A percentile compares a stretch with the other conserved stretches of the same genome.
These are phyloP conservation scores for Papiliotrema terrestris DNA, from an alignment of 1,284 basidiomycete species.

Conservation along the genomic window DNA sequence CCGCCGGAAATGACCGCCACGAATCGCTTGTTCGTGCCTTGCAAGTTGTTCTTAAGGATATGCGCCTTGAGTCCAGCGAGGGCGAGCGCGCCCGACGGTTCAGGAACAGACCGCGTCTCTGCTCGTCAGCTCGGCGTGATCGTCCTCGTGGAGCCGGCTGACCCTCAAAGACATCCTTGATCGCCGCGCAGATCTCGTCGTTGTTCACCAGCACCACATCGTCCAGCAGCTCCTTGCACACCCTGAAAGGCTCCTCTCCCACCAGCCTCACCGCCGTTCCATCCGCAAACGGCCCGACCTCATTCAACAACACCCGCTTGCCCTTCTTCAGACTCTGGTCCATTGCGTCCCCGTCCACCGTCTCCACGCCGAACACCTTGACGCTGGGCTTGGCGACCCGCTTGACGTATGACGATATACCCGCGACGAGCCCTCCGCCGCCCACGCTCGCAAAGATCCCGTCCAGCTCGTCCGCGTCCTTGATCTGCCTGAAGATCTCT, in stretches of 20 bases:
- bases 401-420: constrained; percentile 90
- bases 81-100: constrained; percentile 93
- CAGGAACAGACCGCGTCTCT: constrained; percentile 93
- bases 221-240: constrained; percentile 84
- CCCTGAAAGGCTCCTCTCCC: constrained; percentile 89
- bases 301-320: constrained; percentile 73
- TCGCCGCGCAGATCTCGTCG: constrained; percentile 97
- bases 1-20: constrained; percentile 92
- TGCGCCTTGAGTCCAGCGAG: constrained; percentile 90
- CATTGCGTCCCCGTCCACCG: constrained; percentile 93
- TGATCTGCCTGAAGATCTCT: constrained; percentile 85
- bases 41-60: constrained; percentile 73
- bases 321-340: constrained; percentile 71
- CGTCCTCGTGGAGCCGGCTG: neutral
- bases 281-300: constrained; percentile 95
- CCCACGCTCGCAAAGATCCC: constrained; percentile 87
- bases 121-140: constrained; percentile 1
- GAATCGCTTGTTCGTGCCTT: constrained; percentile 79
- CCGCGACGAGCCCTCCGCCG: constrained; percentile 86
- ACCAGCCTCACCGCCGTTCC: constrained; percentile 99
- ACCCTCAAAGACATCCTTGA: constrained; percentile 98
- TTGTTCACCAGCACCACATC: constrained; percentile 82
- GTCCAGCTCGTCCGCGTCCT: constrained; percentile 70
- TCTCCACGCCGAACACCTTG: constrained; percentile 89
- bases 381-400: constrained; percentile 82